Base-by-base conservation (phyloP, 2,329 filamentous ascomycete genomes). In the Allantophomopsis lycopodina region DNA sequence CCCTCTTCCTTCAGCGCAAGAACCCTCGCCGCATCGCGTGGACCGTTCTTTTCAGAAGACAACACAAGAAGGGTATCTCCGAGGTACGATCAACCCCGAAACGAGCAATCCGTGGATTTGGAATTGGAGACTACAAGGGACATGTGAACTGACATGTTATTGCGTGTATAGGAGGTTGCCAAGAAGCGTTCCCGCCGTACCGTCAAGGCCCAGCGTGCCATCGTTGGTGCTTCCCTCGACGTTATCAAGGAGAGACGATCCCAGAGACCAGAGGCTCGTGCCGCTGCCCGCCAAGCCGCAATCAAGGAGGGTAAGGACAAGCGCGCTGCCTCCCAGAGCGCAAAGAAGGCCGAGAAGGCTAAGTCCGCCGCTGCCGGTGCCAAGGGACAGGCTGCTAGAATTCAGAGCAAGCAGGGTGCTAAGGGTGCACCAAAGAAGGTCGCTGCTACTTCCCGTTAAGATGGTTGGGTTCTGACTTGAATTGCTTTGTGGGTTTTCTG, bases 31-130 rank as follows among this genome's bases (percentile, higher is more conserved):
- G 89, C 66, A 96, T 98, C 69, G 81, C 89, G 57, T 98, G 91
- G 91, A 98, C 91, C 55, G 81, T 88, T 60, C 84, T 98, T 52
- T 98, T 85, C 85, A 82, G 91, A 68, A 84, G 89, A 71, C 85
- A 94, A 74, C 89, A 95, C 83, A 91, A 88, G 78, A 98, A 98
- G 87, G 91, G 91, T 82, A 93, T 96, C 73, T 94, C 89, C 77
- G 91, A 98, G 88, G 91, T 96, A 82, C 73, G 83, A 66, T 39
- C 45, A 40, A 12, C 36, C 44, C 37, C 41, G 35, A 30, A 41
- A 23, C 23, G 11, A 8, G 11, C 3, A 28, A 28, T 32, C 41
- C 31, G 14, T 42, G 15, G 28, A 28, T 7, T 32, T 12, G 31
- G 20, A 20, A 16, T 41, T 35, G 15, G 15, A 18, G 17, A 34